phyloP scores from a whole-genome alignment of 345 rosid genomes.

The Nephelium lappaceum region DNA sequence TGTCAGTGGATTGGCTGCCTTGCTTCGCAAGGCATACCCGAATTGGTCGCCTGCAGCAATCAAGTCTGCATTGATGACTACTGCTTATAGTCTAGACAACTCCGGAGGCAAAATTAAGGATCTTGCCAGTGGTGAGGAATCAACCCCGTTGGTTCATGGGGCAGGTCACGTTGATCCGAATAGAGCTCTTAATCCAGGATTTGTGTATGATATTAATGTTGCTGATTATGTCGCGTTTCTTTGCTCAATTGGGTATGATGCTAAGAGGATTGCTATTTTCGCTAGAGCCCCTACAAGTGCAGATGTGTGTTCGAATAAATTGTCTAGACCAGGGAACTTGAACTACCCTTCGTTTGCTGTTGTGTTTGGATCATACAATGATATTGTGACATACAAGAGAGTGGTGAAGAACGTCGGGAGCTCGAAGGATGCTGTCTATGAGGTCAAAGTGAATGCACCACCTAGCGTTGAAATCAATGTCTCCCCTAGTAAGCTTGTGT shows the following conservation, averaged over 20 bases:
- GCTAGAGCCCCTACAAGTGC: conserved; percentile 44
- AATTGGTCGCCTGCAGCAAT: conserved; percentile 76
- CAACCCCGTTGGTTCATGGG: conserved; percentile 73
- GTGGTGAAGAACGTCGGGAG: conserved; percentile 71
- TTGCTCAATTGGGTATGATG: conserved; percentile 75
- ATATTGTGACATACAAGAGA: conserved; percentile 55
- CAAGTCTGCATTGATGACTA: conserved; percentile 77
- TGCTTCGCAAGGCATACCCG: conserved; percentile 63
- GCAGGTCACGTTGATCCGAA: conserved; percentile 93
- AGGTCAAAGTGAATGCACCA: conserved; percentile 61
- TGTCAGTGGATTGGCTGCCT: conserved; percentile 78
- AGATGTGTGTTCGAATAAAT: conserved; percentile 37
- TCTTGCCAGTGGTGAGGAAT: conserved; percentile 65
- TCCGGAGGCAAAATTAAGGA: conserved; percentile 64
- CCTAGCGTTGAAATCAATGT: conserved; percentile 55
- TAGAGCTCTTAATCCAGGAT: conserved; percentile 73
- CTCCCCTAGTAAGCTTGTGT: conserved; percentile 65
- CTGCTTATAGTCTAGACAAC: conserved; percentile 69
- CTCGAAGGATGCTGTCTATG: conserved; percentile 54
- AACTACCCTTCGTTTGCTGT: conserved; percentile 81
- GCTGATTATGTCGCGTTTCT: conserved; percentile 66
- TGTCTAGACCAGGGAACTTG: conserved; percentile 58
- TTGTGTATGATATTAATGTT: conserved; percentile 65
- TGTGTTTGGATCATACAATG: conserved; percentile 35
- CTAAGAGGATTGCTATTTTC: conserved; percentile 56